Conservation (phyloP, 1,284 basidiomycete species). For the Moesziomyces sp. region DNA sequence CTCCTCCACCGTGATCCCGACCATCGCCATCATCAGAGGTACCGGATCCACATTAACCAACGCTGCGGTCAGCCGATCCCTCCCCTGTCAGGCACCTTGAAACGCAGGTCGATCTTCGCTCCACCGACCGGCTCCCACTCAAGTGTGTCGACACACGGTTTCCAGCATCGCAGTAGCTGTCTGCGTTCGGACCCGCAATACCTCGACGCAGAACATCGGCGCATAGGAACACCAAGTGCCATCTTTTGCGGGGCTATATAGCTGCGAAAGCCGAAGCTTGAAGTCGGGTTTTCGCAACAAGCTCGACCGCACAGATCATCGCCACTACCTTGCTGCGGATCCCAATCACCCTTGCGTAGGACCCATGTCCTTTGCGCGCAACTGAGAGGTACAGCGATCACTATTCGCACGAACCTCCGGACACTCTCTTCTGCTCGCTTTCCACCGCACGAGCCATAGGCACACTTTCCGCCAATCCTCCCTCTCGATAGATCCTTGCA, state of each 20-base stretch:
- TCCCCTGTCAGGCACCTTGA: constrained; percentile 1
- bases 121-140: not conserved
- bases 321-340: not conserved
- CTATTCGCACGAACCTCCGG: constrained; percentile 9
- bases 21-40: constrained; percentile 13
- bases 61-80: constrained; percentile 23
- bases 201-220: too few relatives aligned
- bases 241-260: too few relatives aligned
- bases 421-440: constrained; percentile 12
- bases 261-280: not conserved
- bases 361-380: constrained; percentile 25
- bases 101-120: not conserved
- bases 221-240: too few relatives aligned
- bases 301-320: constrained; percentile 1
- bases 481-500: constrained; percentile 8
- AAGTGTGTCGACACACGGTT: not conserved
- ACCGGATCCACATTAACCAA: constrained; percentile 7
- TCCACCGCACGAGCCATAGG: not conserved
- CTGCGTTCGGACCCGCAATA: too few relatives aligned
- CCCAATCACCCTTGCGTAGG: constrained; percentile 1
- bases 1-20: not conserved
- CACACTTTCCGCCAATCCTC: not conserved
- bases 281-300: not conserved
- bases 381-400: constrained; percentile 26
- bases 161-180: too few relatives aligned